Evolutionary conservation across 176 grass and related monocot species (phyloP), one percentile per base, ranked within the genome.

Genomic region (Pontederia crassipes): DNA sequence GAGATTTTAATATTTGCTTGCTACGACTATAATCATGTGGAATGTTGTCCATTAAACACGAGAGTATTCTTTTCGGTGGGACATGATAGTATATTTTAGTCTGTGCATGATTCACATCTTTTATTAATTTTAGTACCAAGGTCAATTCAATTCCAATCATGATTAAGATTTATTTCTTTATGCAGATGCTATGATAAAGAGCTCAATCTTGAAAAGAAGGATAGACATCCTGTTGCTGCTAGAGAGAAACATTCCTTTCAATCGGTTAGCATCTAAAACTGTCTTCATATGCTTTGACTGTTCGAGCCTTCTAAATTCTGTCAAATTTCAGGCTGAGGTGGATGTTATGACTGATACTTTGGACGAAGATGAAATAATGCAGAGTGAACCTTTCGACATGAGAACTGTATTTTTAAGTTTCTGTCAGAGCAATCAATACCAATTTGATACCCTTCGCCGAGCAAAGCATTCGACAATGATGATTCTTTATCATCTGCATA

Each of bases 401-500:
- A 85, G 92, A 78, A 80, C 78, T 10, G 92, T 83, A 55, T 87
- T 97, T 79, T 68, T 97, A 67, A 75, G 78, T 57, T 76, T 88
- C 32, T 97, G 92, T 69, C 92, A 97, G 72, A 83, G 74, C 60
- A 87, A 80, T 18, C 78, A 75, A 58, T 97, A 85, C 67, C 92
- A 97, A 61, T 97, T 90, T 85, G 92, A 97, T 79, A 91, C 83
- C 51, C 83, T 97, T 17, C 78, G 92, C 54, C 78, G 92, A 11
- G 92, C 92, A 67, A 97, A 97, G 35, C 92, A 97, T 56, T 88
- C 92, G 13, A 90, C 92, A 67, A 85, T 91, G 87, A 97, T 97
- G 92, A 85, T 97, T 57, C 73, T 97, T 51, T 82, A 91, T 88
- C 79, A 85, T 63, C 83, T 97, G 54, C 92, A 91, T 75, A 79